Conservation (phyloP, 2,329 filamentous ascomycete genomes). For the Colletotrichum endophyticum region DNA sequence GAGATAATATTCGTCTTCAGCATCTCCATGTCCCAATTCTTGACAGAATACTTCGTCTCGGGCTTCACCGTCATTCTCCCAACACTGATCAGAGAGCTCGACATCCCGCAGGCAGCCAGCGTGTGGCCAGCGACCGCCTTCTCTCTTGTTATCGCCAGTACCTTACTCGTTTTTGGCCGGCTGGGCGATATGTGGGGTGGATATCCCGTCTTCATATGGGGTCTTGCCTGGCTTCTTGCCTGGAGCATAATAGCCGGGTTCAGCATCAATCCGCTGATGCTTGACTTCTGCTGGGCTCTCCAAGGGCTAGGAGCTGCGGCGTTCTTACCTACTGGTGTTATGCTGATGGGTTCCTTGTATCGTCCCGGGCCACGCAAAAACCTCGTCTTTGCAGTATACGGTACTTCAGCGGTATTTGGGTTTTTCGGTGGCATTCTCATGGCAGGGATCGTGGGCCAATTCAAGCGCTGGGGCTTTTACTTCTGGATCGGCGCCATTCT, state of each 20-base stretch:
- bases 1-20: not conserved
- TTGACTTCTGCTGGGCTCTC: not conserved
- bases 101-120: not conserved
- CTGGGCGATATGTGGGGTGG: not conserved
- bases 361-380: not conserved
- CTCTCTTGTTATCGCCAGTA: not conserved
- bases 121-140: not conserved
- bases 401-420: not conserved
- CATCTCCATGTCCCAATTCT: slow-evolving; percentile 1
- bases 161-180: not conserved
- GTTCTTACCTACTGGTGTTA: not conserved
- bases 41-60: not conserved
- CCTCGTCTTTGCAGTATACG: not conserved
- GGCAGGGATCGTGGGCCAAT: not conserved
- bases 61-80: not conserved
- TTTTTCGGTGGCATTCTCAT: not conserved
- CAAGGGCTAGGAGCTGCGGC: not conserved
- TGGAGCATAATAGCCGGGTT: not conserved
- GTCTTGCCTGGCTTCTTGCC: not conserved
- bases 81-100: not conserved
- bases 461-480: not conserved
- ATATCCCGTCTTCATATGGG: not conserved
- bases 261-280: not conserved
- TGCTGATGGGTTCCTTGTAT: not conserved
- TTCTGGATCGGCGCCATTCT: not conserved